These are phyloP conservation scores for Botrytis pseudocinerea DNA, from an alignment of 2,329 filamentous ascomycete species.

Conservation along the genomic window DNA sequence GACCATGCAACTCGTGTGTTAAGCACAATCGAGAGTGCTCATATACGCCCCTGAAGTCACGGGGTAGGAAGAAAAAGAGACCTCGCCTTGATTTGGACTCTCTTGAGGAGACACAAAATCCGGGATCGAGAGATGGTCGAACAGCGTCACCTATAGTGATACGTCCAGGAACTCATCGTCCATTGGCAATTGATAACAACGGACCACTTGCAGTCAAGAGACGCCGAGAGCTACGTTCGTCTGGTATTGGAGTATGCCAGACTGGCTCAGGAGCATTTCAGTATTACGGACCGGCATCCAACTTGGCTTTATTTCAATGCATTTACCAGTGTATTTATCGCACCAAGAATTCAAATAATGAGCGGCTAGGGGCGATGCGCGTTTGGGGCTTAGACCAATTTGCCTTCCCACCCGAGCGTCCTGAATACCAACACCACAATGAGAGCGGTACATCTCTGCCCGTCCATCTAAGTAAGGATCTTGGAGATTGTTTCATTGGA, in stretches of 20 bases:
- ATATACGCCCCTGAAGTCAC: neutral
- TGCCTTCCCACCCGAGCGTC: neutral
- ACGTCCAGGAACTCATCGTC: neutral
- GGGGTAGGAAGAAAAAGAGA: neutral
- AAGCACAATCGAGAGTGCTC: conserved; percentile 6
- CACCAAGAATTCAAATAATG: neutral
- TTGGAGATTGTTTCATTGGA: neutral
- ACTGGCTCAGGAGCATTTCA: neutral
- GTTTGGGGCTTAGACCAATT: neutral
- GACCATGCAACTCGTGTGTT: neutral
- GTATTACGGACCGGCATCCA: neutral
- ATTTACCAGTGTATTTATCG: conserved; percentile 3
- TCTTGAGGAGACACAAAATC: neutral
- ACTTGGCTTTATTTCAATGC: neutral
- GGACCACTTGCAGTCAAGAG: neutral
- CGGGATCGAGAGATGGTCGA: neutral
- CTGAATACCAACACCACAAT: conserved; percentile 1
- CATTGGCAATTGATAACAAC: neutral
- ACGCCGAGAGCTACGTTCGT: neutral
- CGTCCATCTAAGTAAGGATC: neutral
- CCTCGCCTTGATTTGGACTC: neutral
- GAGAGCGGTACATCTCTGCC: neutral
- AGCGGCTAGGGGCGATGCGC: neutral
- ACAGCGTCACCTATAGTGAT: neutral
- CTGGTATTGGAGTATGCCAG: neutral